Percentiles rank a stretch among this genome's conserved stretches.
Evolutionary conservation across 441 rosid species (phyloP).

Genomic region (Gossypium aridum): DNA sequence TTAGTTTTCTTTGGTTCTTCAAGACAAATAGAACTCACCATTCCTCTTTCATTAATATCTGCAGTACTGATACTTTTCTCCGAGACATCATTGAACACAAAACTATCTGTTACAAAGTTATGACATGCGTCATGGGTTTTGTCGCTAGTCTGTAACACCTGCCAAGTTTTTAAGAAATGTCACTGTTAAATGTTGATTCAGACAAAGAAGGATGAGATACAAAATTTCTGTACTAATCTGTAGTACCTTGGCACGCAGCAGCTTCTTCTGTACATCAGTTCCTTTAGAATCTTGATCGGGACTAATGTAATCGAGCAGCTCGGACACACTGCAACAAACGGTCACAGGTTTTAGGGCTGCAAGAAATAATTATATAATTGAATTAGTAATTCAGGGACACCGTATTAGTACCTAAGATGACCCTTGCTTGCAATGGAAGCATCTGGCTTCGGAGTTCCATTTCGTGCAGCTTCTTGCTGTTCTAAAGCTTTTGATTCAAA

Average conservation of each 20-base stretch:
- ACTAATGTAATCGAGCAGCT: slow-evolving; percentile 58
- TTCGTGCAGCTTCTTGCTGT: slow-evolving; percentile 61
- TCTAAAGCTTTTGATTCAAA: slow-evolving; percentile 64
- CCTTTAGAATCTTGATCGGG: slow-evolving; percentile 50
- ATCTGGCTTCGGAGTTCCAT: slow-evolving; percentile 63
- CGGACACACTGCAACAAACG: slow-evolving; percentile 52
- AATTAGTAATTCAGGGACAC: slow-evolving; percentile 44
- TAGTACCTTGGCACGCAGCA: slow-evolving; percentile 46
- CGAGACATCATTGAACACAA: slow-evolving; percentile 18
- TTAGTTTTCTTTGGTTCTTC: slow-evolving; percentile 28
- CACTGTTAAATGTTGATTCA: neutral
- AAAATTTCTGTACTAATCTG: neutral
- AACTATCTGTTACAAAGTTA: slow-evolving; percentile 32
- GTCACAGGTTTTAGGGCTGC: slow-evolving; percentile 30
- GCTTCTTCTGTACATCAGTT: slow-evolving; percentile 39
- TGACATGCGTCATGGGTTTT: slow-evolving; percentile 26
- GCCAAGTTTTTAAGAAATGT: slow-evolving; percentile 14
- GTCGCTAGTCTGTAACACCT: slow-evolving; percentile 45
- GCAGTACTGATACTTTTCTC: slow-evolving; percentile 25
- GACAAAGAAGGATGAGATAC: neutral
- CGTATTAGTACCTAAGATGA: slow-evolving; percentile 62
- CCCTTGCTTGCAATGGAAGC: slow-evolving; percentile 68
- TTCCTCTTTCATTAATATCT: slow-evolving; percentile 23
- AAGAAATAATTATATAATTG: slow-evolving; percentile 22
- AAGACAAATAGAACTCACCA: slow-evolving; percentile 10